Base-by-base conservation (phyloP, 2,329 filamentous ascomycete species). In the Bertia moriformis region DNA sequence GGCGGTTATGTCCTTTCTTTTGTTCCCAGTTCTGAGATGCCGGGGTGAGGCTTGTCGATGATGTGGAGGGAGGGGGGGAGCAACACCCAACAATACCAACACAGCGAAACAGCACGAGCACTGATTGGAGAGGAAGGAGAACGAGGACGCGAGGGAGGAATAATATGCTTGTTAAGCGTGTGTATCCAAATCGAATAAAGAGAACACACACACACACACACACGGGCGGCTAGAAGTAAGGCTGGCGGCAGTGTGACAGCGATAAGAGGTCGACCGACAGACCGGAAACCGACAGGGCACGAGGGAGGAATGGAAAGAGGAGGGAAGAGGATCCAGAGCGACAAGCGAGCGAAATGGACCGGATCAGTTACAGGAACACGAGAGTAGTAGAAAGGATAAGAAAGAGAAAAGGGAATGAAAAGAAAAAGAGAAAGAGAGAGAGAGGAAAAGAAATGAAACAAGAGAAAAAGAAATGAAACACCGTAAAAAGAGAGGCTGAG, bases 401-500 rank as follows among this genome's bases (percentile, higher is more conserved):
- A 41, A 40, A 45, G 38, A 29, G 10, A 29, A 29, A 29, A n/a
- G 10, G 10, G n/a, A 29, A 29, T 10, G 24, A 29, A 10, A n/a
- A 10, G 24, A 29, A 29, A 29, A 29, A 29, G 24, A n/a, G 24
- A 29, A 29, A 29, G n/a, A 29, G 24, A 41, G 17, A 36, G 17
- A 44, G 37, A 45, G 48, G 40, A 42, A 44, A 42, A 39, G 29
- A 22, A 41, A 38, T 42, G 40, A 40, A 38, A 42, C 36, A 41
- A 44, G 37, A 45, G 48, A 41, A 42, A 44, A 42, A 39, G 29
- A 22, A 41, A 38, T 42, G 40, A 40, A 38, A 42, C 36, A 41
- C 40, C 42, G 40, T 32, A 37, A 39, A 36, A 38, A 29, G 45
- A 44, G 45, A 38, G 46, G 43, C 39, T 41, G 42, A 43, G 45